These are phyloP conservation scores for Cladophialophora bantiana DNA, from an alignment of 2,329 filamentous ascomycete genomes.

Conservation along the genomic window DNA sequence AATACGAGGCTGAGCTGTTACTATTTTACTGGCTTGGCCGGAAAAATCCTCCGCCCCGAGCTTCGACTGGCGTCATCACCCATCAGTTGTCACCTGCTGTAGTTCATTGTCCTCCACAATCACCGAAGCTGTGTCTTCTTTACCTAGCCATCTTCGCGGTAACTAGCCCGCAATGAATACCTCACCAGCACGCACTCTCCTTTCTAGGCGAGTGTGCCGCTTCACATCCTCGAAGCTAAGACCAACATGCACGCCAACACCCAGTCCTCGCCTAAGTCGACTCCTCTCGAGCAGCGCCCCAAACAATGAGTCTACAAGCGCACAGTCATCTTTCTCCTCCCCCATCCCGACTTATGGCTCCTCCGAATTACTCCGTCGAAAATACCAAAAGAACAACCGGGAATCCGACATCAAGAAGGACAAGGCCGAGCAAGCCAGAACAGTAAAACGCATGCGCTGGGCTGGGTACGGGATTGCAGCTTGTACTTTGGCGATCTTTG, in stretches of 20 bases:
- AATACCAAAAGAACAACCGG: slow-evolving; percentile 29
- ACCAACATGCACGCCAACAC: background rate
- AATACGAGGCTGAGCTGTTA: background rate
- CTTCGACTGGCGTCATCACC: slow-evolving; percentile 5
- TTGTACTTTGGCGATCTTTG: slow-evolving; percentile 52
- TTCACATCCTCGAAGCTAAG: slow-evolving; percentile 20
- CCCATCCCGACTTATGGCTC: slow-evolving; percentile 32
- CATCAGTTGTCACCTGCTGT: background rate
- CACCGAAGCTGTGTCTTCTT: background rate
- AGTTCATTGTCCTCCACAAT: background rate
- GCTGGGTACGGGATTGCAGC: slow-evolving; percentile 46
- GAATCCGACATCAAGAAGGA: slow-evolving; percentile 14
- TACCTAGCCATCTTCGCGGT: background rate
- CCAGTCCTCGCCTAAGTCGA: slow-evolving; percentile 10
- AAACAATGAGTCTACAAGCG: slow-evolving; percentile 15
- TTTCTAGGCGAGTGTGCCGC: slow-evolving; percentile 32
- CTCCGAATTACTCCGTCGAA: slow-evolving; percentile 35
- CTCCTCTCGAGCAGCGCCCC: slow-evolving; percentile 30
- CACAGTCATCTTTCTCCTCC: slow-evolving; percentile 17
- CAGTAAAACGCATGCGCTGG: slow-evolving; percentile 34
- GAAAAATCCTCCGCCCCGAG: slow-evolving; percentile 1
- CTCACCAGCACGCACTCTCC: slow-evolving; percentile 33
- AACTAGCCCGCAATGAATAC: slow-evolving; percentile 19
- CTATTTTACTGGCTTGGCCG: background rate
- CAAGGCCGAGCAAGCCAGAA: slow-evolving; percentile 34